Evolutionary conservation across 306 rosid genomes (phyloP).

Genomic region (Ochetophila trinervis): DNA sequence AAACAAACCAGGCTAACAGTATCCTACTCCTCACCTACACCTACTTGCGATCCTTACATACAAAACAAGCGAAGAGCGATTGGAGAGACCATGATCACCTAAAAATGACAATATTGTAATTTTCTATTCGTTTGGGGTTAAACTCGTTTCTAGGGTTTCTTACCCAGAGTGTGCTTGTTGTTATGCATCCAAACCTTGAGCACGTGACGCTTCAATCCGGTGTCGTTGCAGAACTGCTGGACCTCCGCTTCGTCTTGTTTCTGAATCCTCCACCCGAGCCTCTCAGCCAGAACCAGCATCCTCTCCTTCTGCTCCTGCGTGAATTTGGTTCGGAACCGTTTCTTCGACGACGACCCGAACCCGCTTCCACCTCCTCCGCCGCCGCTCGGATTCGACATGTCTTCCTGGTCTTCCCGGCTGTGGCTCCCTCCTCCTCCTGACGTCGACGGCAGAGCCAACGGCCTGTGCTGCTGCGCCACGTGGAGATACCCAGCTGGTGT

Average conservation of each 20-base stretch:
- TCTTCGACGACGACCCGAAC: constrained; percentile 38
- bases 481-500: constrained; percentile 75
- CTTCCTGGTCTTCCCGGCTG: constrained; percentile 77
- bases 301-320: constrained; percentile 76
- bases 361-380: constrained; percentile 45
- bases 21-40: no score
- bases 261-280: constrained; percentile 91
- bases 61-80: not conserved
- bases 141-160: constrained; percentile 79
- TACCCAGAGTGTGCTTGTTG: constrained; percentile 98
- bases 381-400: constrained; percentile 68
- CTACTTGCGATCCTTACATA: not conserved
- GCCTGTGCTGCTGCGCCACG: constrained; percentile 56
- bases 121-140: not conserved
- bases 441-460: constrained; percentile 86
- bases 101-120: not conserved
- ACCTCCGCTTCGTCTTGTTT: constrained; percentile 75
- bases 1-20: not conserved
- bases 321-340: constrained; percentile 78
- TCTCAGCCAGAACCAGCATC: constrained; percentile 82
- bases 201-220: constrained; percentile 83
- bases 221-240: constrained; percentile 73
- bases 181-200: constrained; percentile 99
- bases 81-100: not conserved
- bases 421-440: constrained; percentile 70